Conservation (phyloP, 2,329 filamentous ascomycete genomes). For the Fusarium sp. region DNA sequence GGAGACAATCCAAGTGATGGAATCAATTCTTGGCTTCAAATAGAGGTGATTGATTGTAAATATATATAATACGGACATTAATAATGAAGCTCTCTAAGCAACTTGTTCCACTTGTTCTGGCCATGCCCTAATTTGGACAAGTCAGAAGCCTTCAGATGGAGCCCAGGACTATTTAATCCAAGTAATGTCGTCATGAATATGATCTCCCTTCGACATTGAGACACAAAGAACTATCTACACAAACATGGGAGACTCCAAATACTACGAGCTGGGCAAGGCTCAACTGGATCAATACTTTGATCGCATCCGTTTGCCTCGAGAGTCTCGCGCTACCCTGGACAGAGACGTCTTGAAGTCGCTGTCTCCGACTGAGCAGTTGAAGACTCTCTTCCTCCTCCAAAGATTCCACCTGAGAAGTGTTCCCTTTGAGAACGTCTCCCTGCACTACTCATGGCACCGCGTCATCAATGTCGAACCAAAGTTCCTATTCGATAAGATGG, state of each 20-base stretch:
- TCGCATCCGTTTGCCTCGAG: constrained; percentile 13
- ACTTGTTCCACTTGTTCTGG: not conserved
- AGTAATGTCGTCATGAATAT: not conserved
- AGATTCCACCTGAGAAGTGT: constrained; percentile 60
- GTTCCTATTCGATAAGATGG: constrained; percentile 57
- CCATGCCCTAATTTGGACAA: not conserved
- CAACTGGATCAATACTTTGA: constrained; percentile 30
- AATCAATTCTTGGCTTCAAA: not conserved
- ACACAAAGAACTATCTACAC: not conserved
- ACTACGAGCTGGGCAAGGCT: not conserved
- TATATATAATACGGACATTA: not conserved
- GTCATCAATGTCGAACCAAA: constrained; percentile 54
- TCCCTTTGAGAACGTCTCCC: constrained; percentile 66
- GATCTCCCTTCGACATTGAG: not conserved
- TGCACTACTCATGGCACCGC: constrained; percentile 61
- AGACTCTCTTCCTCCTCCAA: constrained; percentile 49
- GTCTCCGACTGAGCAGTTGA: constrained; percentile 39
- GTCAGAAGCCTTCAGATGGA: not conserved
- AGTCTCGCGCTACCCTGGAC: not conserved
- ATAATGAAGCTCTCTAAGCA: not conserved
- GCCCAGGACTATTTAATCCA: not conserved
- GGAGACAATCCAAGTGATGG: not conserved
- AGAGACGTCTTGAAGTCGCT: not conserved
- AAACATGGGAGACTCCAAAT: not conserved
- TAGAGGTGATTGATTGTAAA: not conserved